These are phyloP conservation scores for Aegilops sharonensis DNA, from an alignment of 176 grass and related monocot species.

Conservation along the genomic window DNA sequence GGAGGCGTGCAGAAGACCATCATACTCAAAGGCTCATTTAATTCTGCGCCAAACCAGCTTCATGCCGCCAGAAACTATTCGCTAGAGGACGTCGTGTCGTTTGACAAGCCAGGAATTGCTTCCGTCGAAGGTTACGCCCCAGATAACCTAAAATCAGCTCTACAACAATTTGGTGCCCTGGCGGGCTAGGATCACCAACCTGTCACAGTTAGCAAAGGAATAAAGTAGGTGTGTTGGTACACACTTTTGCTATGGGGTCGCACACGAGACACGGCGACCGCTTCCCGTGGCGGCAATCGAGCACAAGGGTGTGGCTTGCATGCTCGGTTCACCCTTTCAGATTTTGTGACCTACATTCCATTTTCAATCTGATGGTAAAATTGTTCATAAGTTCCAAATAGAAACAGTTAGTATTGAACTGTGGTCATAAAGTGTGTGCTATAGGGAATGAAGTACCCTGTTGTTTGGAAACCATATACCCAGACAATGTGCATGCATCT, in stretches of 20 bases:
- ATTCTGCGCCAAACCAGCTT: conserved; percentile 50
- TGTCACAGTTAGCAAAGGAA: neutral
- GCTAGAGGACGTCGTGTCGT: conserved; percentile 62
- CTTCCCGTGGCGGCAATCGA: no score
- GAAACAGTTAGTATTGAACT: no score
- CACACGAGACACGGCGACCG: no score
- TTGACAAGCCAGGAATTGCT: conserved; percentile 67
- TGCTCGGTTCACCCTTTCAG: no score
- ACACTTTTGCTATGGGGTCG: neutral
- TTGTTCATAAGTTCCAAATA: no score
- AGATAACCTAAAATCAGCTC: conserved; percentile 41
- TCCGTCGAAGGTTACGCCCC: conserved; percentile 48
- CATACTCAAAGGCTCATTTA: conserved; percentile 71
- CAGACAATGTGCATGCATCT: no score
- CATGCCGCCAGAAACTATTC: conserved; percentile 61
- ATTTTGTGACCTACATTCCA: no score
- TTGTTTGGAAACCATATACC: no score
- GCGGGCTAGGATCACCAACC: conserved; percentile 24
- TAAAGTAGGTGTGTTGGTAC: conserved; percentile 27
- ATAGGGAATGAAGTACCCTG: no score
- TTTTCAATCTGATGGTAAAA: no score
- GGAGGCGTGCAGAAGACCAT: conserved; percentile 72
- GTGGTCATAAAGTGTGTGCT: no score
- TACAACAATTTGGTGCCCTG: conserved; percentile 54
- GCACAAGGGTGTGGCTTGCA: no score